Conservation (phyloP, 106 monocot genomes). For the Apostasia ramifera region DNA sequence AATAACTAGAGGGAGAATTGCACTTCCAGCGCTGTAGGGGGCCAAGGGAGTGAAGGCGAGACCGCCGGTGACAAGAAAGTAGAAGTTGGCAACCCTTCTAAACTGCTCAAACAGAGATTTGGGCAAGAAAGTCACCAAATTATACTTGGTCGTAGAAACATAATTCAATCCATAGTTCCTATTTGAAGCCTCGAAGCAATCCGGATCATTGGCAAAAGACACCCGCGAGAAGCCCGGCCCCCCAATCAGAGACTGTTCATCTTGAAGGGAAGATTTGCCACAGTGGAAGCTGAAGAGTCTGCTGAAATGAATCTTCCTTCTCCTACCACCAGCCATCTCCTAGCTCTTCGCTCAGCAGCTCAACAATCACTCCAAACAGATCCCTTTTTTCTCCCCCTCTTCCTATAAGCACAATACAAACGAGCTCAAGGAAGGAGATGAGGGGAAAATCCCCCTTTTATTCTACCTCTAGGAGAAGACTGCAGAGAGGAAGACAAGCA, state of each 20-base stretch:
- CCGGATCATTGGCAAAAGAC: constrained; percentile 54
- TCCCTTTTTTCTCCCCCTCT: too few species aligned
- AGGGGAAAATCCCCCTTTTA: too few species aligned
- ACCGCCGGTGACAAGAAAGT: constrained; percentile 59
- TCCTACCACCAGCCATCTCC: constrained; percentile 36
- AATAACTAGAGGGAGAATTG: constrained; percentile 50
- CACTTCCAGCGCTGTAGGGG: constrained; percentile 52
- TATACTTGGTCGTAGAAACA: constrained; percentile 88
- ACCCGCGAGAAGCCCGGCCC: constrained; percentile 62
- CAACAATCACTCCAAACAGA: too few species aligned
- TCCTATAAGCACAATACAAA: too few species aligned
- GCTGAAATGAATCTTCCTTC: constrained; percentile 44
- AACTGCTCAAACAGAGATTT: constrained; percentile 95
- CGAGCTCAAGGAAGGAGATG: neutral
- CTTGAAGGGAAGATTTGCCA: constrained; percentile 30
- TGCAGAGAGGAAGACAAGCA: too few species aligned
- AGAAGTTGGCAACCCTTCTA: constrained; percentile 86
- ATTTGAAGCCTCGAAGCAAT: constrained; percentile 29
- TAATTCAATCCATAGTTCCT: constrained; percentile 46
- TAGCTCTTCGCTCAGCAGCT: too few species aligned
- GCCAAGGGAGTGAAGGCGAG: constrained; percentile 67
- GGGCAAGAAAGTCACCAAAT: constrained; percentile 61
- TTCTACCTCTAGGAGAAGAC: too few species aligned
- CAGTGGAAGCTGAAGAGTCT: constrained; percentile 56
- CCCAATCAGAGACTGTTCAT: constrained; percentile 67